Conservation (phyloP, 805 yeast genomes). For the Metschnikowia chrysomelidarum region DNA sequence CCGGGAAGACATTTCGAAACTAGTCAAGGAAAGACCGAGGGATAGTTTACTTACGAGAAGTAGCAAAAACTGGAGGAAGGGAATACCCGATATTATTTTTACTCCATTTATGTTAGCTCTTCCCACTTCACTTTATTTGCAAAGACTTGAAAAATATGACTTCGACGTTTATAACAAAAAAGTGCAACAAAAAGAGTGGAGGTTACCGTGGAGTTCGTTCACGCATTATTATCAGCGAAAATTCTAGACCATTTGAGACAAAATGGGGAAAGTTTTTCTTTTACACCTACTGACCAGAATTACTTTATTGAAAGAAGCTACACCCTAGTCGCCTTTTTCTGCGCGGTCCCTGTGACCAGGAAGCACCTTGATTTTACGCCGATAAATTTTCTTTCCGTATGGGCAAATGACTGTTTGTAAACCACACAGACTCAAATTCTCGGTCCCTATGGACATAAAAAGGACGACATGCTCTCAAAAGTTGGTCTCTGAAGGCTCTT, state of each 20-base stretch:
- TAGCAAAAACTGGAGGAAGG: slow-evolving; percentile 40
- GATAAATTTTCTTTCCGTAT: too few species aligned
- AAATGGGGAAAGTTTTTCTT: neutral
- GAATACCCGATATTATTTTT: slow-evolving; percentile 61
- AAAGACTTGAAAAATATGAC: slow-evolving; percentile 56
- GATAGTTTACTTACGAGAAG: slow-evolving; percentile 24
- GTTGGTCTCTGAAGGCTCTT: too few species aligned
- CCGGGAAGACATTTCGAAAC: slow-evolving; percentile 32
- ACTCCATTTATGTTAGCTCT: slow-evolving; percentile 67
- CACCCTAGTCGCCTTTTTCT: too few species aligned
- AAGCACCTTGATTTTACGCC: too few species aligned
- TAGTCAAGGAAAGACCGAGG: slow-evolving; percentile 24
- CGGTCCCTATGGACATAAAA: too few species aligned
- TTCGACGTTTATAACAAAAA: slow-evolving; percentile 55
- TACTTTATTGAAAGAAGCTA: too few species aligned
- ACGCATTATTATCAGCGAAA: slow-evolving; percentile 41
- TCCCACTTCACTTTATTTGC: slow-evolving; percentile 63
- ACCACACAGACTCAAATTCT: too few species aligned
- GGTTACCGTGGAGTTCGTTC: slow-evolving; percentile 60
- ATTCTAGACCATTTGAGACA: slow-evolving; percentile 22
- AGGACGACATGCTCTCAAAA: too few species aligned
- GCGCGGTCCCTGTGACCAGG: too few species aligned
- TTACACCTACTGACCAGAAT: neutral
- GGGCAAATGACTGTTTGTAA: too few species aligned
- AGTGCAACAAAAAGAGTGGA: slow-evolving; percentile 57